phyloP scores from a whole-genome alignment of 1,139 yeast genomes.

The Pichia norvegensis region DNA sequence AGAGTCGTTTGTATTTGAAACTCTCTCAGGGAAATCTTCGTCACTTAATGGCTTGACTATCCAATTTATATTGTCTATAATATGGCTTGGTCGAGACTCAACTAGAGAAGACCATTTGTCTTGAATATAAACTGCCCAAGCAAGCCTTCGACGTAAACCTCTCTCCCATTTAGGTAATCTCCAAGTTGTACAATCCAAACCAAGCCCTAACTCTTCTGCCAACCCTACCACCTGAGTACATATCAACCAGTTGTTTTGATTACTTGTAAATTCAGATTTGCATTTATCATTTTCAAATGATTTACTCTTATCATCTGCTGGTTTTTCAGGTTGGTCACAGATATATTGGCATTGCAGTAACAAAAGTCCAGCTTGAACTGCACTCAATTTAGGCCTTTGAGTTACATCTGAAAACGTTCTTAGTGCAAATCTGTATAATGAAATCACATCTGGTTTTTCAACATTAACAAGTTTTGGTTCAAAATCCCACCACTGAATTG shows the following conservation, averaged over 20 bases:
- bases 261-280: slow-evolving; percentile 19
- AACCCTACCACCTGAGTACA: slow-evolving; percentile 81
- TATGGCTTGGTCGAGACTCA: slow-evolving; percentile 76
- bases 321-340: background rate
- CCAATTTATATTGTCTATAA: slow-evolving; percentile 60
- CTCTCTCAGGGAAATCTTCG: slow-evolving; percentile 67
- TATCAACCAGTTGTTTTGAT: slow-evolving; percentile 71
- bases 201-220: slow-evolving; percentile 80
- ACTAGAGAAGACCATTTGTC: slow-evolving; percentile 80
- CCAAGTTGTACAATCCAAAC: slow-evolving; percentile 82
- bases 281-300: background rate
- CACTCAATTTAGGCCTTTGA: slow-evolving; percentile 68
- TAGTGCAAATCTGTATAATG: slow-evolving; percentile 53
- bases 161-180: slow-evolving; percentile 89
- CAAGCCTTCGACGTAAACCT: slow-evolving; percentile 70
- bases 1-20: background rate
- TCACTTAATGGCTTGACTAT: slow-evolving; percentile 52
- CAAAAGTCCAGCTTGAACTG: slow-evolving; percentile 71
- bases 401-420: slow-evolving; percentile 49
- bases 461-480: slow-evolving; percentile 59
- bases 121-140: slow-evolving; percentile 89
- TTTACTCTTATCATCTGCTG: background rate
- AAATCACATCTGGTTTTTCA: slow-evolving; percentile 60
- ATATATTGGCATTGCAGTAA: slow-evolving; percentile 53
- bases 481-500: slow-evolving; percentile 80